Evolutionary conservation across 139 green algal species (phyloP).

Genomic region (Gonium pectorale): DNA sequence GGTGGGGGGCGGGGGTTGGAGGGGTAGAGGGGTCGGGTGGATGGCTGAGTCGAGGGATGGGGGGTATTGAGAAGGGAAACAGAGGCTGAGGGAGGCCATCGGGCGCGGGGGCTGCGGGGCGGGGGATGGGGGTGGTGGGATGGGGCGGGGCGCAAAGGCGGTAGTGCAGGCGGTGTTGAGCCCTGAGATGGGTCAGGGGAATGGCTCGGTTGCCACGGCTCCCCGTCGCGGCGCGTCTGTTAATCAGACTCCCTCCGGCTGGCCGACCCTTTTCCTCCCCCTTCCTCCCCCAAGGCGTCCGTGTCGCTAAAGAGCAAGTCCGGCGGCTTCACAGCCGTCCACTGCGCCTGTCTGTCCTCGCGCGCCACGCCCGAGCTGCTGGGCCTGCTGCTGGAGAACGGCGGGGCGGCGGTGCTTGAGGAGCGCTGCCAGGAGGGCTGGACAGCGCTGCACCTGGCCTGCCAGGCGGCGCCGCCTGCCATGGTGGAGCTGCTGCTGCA

Average conservation of each 20-base stretch:
- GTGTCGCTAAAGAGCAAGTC: constrained; percentile 34
- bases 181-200: too few relatives aligned
- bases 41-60: background rate
- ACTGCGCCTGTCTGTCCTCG: constrained; percentile 37
- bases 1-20: too few relatives aligned
- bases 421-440: constrained; percentile 51
- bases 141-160: too few relatives aligned
- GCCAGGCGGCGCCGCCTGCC: constrained; percentile 24
- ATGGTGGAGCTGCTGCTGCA: constrained; percentile 51
- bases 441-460: constrained; percentile 58
- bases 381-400: constrained; percentile 42
- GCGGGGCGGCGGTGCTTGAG: constrained; percentile 48
- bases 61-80: too few relatives aligned
- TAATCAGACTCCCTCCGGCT: too few relatives aligned
- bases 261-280: background rate
- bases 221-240: background rate
- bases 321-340: constrained; percentile 39
- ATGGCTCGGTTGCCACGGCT: background rate
- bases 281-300: background rate
- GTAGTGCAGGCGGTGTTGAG: too few relatives aligned
- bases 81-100: too few relatives aligned
- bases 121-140: too few relatives aligned
- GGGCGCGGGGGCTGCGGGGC: too few relatives aligned
- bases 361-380: constrained; percentile 37
- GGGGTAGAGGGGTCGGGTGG: background rate